phyloP scores from a whole-genome alignment of 2,329 filamentous ascomycete genomes.

The Huntiella savannae region DNA sequence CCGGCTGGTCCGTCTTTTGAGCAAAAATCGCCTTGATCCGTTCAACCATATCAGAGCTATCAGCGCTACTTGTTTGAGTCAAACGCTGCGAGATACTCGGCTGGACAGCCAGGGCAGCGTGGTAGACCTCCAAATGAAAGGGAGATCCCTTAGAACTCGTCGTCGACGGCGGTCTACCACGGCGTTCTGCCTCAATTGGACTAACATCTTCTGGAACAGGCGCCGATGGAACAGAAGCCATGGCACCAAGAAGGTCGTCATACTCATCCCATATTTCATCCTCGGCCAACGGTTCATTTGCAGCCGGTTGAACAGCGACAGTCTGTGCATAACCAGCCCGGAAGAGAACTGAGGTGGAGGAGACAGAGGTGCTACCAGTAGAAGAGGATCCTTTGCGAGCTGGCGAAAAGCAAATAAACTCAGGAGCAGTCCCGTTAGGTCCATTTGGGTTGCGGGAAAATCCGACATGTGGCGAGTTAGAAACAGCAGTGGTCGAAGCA shows the following conservation, averaged over 20 bases:
- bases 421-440: slow-evolving; percentile 19
- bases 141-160: slow-evolving; percentile 37
- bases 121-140: slow-evolving; percentile 34
- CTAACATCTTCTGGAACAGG: not conserved
- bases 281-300: slow-evolving; percentile 44
- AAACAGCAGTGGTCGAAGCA: slow-evolving; percentile 17
- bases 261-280: slow-evolving; percentile 94
- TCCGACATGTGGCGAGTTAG: slow-evolving; percentile 13
- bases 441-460: not conserved
- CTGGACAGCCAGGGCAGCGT: slow-evolving; percentile 20
- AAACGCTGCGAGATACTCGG: slow-evolving; percentile 24
- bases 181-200: too few relatives aligned
- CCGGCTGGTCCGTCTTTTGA: slow-evolving; percentile 15
- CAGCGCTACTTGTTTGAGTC: slow-evolving; percentile 35
- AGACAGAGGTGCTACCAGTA: slow-evolving; percentile 32
- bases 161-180: slow-evolving; percentile 28
- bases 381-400: slow-evolving; percentile 46
- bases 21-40: slow-evolving; percentile 30
- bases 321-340: slow-evolving; percentile 40
- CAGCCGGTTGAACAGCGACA: slow-evolving; percentile 45
- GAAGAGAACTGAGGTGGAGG: slow-evolving; percentile 36
- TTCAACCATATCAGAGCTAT: slow-evolving; percentile 35
- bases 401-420: slow-evolving; percentile 58
- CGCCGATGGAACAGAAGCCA: slow-evolving; percentile 25
- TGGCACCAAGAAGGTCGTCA: slow-evolving; percentile 58